These are phyloP conservation scores for Lunularia cruciata DNA, from an alignment of 225 moss, liverwort and hornwort genomes.

Conservation along the genomic window DNA sequence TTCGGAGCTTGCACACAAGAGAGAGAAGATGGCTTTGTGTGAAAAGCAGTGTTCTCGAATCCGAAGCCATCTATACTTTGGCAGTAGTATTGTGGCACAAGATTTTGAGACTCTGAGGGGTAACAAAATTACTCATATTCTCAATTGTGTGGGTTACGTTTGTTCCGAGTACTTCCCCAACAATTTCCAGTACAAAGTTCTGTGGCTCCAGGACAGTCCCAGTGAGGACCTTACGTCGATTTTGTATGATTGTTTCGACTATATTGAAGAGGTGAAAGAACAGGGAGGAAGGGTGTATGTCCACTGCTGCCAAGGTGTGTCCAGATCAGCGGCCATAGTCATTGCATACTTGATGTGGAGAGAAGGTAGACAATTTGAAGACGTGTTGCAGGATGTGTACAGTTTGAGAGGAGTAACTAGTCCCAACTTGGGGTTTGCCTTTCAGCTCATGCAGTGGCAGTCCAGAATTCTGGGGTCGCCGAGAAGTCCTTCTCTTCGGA, in stretches of 20 bases:
- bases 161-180: conserved; percentile 68
- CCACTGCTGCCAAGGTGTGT: conserved; percentile 90
- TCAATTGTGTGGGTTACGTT: conserved; percentile 90
- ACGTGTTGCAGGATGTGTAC: conserved; percentile 70
- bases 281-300: conserved; percentile 75
- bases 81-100: conserved; percentile 68
- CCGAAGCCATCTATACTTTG: conserved; percentile 73
- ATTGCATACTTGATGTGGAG: conserved; percentile 92
- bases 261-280: conserved; percentile 74
- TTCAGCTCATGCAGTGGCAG: conserved; percentile 95
- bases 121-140: conserved; percentile 79
- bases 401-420: conserved; percentile 60
- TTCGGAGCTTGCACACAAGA: conserved; percentile 54
- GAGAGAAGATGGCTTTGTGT: conserved; percentile 66
- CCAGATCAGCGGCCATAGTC: conserved; percentile 78
- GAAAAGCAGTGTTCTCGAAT: conserved; percentile 76
- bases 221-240: conserved; percentile 79
- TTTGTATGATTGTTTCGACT: conserved; percentile 86
- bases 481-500: conserved; percentile 41
- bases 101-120: conserved; percentile 62
- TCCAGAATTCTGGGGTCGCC: conserved; percentile 43
- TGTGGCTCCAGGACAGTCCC: conserved; percentile 92
- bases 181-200: conserved; percentile 69
- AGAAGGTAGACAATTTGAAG: conserved; percentile 67
- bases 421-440: conserved; percentile 86